Conservation (phyloP, 73 alveolate genomes). For the Stentor coeruleus region DNA sequence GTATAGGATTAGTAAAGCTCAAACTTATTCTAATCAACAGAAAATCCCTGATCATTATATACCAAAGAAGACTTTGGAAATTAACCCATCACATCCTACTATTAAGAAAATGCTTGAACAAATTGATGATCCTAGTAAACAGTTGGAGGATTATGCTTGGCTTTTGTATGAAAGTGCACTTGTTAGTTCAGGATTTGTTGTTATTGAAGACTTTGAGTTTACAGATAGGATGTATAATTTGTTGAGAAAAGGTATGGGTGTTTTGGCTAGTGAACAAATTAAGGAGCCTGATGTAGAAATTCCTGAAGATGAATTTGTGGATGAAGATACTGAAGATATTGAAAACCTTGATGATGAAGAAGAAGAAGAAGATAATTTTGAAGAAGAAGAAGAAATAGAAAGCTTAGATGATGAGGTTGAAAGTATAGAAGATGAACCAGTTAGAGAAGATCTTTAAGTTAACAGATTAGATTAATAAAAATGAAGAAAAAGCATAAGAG, state of each 20-base stretch:
- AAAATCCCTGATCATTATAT: conserved; percentile 71
- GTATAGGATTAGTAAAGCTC: conserved; percentile 89
- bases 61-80: conserved; percentile 83
- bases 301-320: conserved; percentile 16
- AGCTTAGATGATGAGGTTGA: too few relatives aligned
- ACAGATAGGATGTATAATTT: neutral
- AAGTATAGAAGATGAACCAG: too few relatives aligned
- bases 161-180: conserved; percentile 44
- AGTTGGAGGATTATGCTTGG: conserved; percentile 41
- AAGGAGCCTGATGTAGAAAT: conserved; percentile 4
- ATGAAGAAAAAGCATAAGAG: too few relatives aligned
- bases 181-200: conserved; percentile 53
- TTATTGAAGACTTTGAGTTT: conserved; percentile 48
- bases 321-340: neutral
- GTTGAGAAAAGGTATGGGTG: neutral
- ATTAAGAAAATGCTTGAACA: conserved; percentile 58
- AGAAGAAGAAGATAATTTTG: neutral
- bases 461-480: too few relatives aligned
- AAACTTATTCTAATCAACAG: conserved; percentile 80
- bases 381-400: neutral
- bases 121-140: conserved; percentile 47
- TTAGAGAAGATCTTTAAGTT: too few relatives aligned
- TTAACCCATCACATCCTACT: conserved; percentile 89
- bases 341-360: conserved; percentile 5
- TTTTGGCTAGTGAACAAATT: neutral